phyloP scores from a whole-genome alignment of 495 filamentous ascomycete species.

The Talaromyces stipitatus region DNA sequence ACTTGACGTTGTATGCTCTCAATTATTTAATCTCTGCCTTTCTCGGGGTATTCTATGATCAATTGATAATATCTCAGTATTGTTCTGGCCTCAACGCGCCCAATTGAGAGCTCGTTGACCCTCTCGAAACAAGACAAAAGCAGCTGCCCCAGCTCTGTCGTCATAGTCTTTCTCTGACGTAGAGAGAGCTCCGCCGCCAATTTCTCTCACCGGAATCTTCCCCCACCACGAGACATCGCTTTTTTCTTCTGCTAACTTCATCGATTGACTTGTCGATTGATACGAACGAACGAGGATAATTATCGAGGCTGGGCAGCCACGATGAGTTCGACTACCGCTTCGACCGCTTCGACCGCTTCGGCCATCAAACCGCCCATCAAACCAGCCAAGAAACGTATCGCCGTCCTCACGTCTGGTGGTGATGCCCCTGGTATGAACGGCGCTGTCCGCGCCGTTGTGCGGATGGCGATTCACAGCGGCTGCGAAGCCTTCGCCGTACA shows the following conservation, averaged over 20 bases:
- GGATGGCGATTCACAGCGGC: constrained; percentile 78
- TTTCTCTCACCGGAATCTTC: constrained; percentile 10
- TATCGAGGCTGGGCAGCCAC: neutral
- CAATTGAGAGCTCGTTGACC: neutral
- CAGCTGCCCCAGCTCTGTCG: neutral
- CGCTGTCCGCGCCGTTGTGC: constrained; percentile 85
- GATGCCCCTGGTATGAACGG: constrained; percentile 99
- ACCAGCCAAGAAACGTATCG: constrained; percentile 64
- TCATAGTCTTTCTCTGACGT: constrained; percentile 3
- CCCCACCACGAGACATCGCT: neutral
- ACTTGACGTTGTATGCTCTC: neutral
- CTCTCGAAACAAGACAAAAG: neutral
- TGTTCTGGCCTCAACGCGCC: neutral
- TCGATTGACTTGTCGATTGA: neutral
- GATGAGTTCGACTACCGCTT: neutral
- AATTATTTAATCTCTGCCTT: neutral
- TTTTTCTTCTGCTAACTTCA: neutral
- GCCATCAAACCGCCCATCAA: constrained; percentile 17
- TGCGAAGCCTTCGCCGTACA: constrained; percentile 87
- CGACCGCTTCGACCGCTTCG: neutral
- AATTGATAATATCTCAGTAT: neutral
- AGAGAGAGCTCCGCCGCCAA: constrained; percentile 1
- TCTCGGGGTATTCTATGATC: neutral
- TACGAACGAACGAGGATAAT: neutral
- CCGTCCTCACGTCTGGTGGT: constrained; percentile 92